Percentiles rank a stretch among this genome's conserved stretches.
These are phyloP conservation scores for Calonectria naviculata DNA, from an alignment of 2,329 filamentous ascomycete genomes.

Conservation along the genomic window DNA sequence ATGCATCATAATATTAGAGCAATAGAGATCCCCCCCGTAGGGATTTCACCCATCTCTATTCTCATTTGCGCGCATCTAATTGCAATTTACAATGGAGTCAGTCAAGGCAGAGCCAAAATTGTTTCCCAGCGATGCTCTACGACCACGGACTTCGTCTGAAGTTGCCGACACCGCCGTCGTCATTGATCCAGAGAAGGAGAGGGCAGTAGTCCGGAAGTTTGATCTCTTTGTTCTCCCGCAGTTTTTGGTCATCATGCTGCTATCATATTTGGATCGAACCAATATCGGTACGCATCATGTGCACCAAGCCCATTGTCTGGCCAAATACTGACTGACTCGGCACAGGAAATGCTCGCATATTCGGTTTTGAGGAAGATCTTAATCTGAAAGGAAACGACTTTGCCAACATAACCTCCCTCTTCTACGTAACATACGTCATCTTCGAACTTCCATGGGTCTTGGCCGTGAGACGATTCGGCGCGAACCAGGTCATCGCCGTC, in stretches of 20 bases:
- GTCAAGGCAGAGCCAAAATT: no score
- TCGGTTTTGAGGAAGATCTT: neutral
- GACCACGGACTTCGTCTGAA: no score
- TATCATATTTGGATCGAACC: conserved; percentile 2
- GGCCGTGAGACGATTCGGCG: conserved; percentile 19
- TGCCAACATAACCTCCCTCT: neutral
- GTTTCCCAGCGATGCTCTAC: no score
- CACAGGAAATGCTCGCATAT: conserved; percentile 5
- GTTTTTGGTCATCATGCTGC: neutral
- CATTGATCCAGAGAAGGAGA: conserved; percentile 6
- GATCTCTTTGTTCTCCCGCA: neutral
- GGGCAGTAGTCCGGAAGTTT: neutral
- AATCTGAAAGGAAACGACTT: conserved; percentile 12
- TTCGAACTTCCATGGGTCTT: conserved; percentile 27
- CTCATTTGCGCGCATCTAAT: no score
- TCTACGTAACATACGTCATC: conserved; percentile 20
- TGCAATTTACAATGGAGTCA: no score
- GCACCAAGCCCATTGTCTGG: fast-evolving
- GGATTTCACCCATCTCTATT: no score
- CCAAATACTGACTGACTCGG: neutral
- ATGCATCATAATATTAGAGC: no score
- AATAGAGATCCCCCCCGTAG: no score
- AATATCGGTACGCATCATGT: neutral
- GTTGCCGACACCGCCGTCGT: neutral
- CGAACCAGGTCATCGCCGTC: conserved; percentile 22